Base-by-base conservation (phyloP, 805 yeast species). In the Phaffomyces thermotolerans region DNA sequence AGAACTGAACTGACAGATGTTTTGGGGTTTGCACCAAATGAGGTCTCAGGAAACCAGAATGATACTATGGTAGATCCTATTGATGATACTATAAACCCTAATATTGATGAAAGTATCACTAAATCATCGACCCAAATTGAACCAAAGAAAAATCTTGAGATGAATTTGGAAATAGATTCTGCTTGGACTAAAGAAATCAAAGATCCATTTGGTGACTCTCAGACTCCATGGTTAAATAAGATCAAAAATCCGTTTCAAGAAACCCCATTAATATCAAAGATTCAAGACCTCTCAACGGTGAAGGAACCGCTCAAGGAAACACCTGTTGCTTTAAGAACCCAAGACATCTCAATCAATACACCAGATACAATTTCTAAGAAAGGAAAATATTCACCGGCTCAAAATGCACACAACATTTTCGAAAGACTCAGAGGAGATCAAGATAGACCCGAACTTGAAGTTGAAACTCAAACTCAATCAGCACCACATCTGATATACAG, bases 291-390 rank as follows among this genome's bases (percentile, higher is more conserved):
- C 18, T 17, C 42, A 14, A 39, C 46, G 17, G 43, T 39, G 12
- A 50, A 49, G 20, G 58, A 66, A 44, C 70, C 71, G 17, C 66
- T 67, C 17, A 18, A 60, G 23, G 60, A 56, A 8, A 56, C 62
- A 1, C 58, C 59, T 4, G 23, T 37, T 12, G 30, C 12, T 29
- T 33, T 37, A 31, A 49, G 42, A 33, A 30, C 32, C 10, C 38
- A 25, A 17, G 40, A 43, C 15, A 27, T 52, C 18, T 23, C 42
- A n/a, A 37, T 46, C 6, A 27, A 27, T 9, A 58, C 59, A 4
- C 59, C 62, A 9, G 45, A 45, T 4, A 38, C 49, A 1, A 15
- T 36, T 1, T 23, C 34, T 2, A 43, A 20, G 38, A 40, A 22
- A 17, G 30, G 34, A 5, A 17, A 41, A 3, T 33, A 40, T 3